Percentiles rank a stretch among this genome's conserved stretches.
These are phyloP conservation scores for Chrysoporthe deuterocubensis DNA, from an alignment of 2,329 filamentous ascomycete genomes.

Conservation along the genomic window DNA sequence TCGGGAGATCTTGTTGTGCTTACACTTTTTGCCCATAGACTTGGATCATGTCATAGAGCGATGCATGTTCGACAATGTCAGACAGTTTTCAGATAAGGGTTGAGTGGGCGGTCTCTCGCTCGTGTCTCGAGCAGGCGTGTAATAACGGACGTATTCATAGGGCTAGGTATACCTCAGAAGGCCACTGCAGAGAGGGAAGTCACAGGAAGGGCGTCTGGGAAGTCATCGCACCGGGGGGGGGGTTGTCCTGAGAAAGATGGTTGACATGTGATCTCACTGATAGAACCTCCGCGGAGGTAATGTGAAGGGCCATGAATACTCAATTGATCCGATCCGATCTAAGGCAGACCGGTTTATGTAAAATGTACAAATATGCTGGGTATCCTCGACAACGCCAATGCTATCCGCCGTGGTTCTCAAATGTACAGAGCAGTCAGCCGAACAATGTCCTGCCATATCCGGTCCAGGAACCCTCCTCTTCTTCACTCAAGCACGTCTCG, in stretches of 20 bases:
- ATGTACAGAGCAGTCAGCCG: background rate
- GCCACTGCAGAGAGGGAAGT: background rate
- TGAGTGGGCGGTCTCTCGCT: background rate
- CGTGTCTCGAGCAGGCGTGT: background rate
- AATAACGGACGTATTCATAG: background rate
- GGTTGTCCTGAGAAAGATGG: too few relatives aligned
- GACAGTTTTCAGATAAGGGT: background rate
- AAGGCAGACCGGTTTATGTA: background rate
- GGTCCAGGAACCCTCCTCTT: background rate
- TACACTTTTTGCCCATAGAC: background rate
- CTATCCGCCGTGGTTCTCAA: conserved; percentile 1
- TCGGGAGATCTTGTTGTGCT: conserved; percentile 7
- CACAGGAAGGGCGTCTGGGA: background rate
- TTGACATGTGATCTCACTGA: too few relatives aligned
- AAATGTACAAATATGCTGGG: conserved; percentile 10
- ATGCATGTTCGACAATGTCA: background rate
- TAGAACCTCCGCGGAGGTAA: background rate
- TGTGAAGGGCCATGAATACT: background rate
- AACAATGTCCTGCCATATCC: background rate
- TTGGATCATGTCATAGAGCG: conserved; percentile 9
- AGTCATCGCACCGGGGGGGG: background rate
- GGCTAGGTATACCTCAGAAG: background rate
- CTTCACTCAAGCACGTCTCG: background rate
- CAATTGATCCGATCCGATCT: background rate
- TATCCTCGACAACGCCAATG: conserved; percentile 12